These are phyloP conservation scores for Euphorbia tirucalli DNA, from an alignment of 345 rosid species.

Conservation along the genomic window DNA sequence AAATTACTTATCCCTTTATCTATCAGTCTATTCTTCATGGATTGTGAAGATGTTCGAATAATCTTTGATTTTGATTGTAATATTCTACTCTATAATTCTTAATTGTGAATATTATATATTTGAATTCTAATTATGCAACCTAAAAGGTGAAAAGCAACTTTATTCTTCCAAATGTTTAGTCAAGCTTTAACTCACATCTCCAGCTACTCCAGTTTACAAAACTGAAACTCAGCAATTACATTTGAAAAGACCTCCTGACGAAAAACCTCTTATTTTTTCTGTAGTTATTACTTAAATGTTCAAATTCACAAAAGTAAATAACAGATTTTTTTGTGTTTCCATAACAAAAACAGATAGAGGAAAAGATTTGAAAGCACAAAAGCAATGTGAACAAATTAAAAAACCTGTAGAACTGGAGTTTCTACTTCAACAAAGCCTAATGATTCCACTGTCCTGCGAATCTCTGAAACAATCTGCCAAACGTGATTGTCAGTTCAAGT, in stretches of 20 bases:
- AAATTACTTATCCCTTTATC: not conserved
- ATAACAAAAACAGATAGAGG: not conserved
- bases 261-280: not conserved
- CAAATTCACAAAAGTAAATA: not conserved
- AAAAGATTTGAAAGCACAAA: slow-evolving; percentile 7
- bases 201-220: not conserved
- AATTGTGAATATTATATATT: too few relatives aligned
- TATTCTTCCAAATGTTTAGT: not conserved
- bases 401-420: slow-evolving; percentile 96
- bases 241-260: not conserved
- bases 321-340: not conserved
- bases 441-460: slow-evolving; percentile 81
- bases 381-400: slow-evolving; percentile 24
- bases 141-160: too few relatives aligned
- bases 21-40: too few relatives aligned
- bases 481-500: slow-evolving; percentile 12
- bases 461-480: slow-evolving; percentile 74
- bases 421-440: slow-evolving; percentile 86
- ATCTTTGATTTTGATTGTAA: too few relatives aligned
- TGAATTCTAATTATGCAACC: too few relatives aligned
- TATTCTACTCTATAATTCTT: too few relatives aligned
- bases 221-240: not conserved
- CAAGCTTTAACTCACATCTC: not conserved
- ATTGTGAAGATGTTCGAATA: too few relatives aligned
- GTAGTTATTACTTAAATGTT: not conserved